Evolutionary conservation across 805 yeast genomes (phyloP), one percentile per base, ranked within the genome.

Genomic region (Wickerhamiella brachini): DNA sequence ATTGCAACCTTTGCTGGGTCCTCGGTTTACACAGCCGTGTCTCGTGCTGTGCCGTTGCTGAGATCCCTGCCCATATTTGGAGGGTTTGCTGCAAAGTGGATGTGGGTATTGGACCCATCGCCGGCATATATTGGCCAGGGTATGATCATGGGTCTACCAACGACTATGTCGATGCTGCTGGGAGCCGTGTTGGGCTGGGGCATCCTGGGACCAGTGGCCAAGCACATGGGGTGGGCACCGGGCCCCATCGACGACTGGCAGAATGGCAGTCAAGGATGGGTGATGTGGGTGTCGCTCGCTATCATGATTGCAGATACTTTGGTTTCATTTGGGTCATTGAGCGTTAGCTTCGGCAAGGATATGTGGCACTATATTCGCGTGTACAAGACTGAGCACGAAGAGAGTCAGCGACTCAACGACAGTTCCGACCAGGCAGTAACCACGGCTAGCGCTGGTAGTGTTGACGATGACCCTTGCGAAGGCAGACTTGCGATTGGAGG

Each of bases 61-160:
- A 73, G 79, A 49, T 70, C 70, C 42, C 59, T 93, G 6, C 97
- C 97, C 0, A 61, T 90, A 1, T 85, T 90, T 64, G 97, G 97
- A 0, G 39, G 58, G 0, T 60, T 62, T 45, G 67, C 86, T 18
- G 84, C 95, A 0, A 60, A 68, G 20, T 85, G 85, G 66, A 72
- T 84, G 45, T 85, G 97, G 93, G 81, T 83, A 53, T 76, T 93
- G 53, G 95, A 93, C 64, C 96, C 96, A 0, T 87, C 96, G 0
- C 98, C 98, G 0, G 97, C 97, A 0, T 90, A 90, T 63, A 76
- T 93, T 37, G 98, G 98, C 2, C 98, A 90, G 66, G 98, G 98
- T 3, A 87, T 93, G 42, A 90, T 90, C 52, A 90, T 90, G 98
- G 98, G 98, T 0, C 69, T 88, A 7, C 85, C 89, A 1, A 88